Evolutionary conservation across 768 basidiomycete genomes (phyloP), one percentile per base, ranked within the genome.

Genomic region (Lactifluus hygrophoroides): DNA sequence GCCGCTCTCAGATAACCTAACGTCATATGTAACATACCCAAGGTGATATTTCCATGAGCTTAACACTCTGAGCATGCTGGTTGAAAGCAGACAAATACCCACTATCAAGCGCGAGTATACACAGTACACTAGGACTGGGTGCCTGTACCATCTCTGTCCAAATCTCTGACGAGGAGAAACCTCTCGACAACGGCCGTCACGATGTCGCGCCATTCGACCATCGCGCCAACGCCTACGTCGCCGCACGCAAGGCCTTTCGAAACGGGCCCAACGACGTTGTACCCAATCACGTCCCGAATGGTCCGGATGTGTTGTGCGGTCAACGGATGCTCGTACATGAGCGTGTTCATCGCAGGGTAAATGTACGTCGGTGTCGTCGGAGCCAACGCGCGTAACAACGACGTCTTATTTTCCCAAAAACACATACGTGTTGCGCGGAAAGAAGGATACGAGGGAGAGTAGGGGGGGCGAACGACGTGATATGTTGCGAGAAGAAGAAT

Each of bases 301-400:
- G 88, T 67, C 23, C 82, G 79, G 43, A 98, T 72, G 67, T 99
- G 96, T 62, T 88, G 81, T 1, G 82, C 80, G 0, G 94, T 97
- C 44, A 98, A 77, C 19, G 93, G 93, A 68, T 98, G 94, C 58
- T 89, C 83, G 68, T 90, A 98, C 95, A 99, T 99, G 64, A 91
- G 76, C 3, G 96, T 98, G 70, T 99, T 99, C 95, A 98, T 99
- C 0, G 95, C 96, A 1, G 95, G 95, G 68, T 94, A 98, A 37
- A 97, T 72, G 67, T 87, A 92, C 7, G 91, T 93, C 7, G 89
- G 88, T 0, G 91, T 96, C 6, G 80, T 77, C 0, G 94, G 90
- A 3, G 88, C 77, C 0, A 95, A 75, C 0, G 92, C 94, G 21
- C 92, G 84, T 60, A 96, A 79, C 3, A 96, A 78, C 14, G 92